phyloP scores from a whole-genome alignment of 305 asterid genomes.

The Galium porrigens region DNA sequence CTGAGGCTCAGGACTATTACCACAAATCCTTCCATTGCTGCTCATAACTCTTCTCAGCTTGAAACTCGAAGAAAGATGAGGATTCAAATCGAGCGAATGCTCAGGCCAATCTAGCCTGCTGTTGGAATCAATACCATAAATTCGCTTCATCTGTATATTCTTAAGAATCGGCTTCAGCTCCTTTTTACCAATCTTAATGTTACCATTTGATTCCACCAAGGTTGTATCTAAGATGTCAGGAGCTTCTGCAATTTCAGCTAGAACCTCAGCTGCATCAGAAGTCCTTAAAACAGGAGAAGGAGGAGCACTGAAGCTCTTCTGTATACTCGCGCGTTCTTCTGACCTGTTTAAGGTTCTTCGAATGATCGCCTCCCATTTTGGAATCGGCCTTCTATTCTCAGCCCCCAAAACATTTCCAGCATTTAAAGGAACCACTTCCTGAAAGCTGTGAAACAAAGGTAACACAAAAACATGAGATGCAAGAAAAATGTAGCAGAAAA shows the following conservation, averaged over 20 bases:
- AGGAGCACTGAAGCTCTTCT: conserved; percentile 76
- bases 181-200: conserved; percentile 12
- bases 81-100: conserved; percentile 47
- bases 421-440: conserved; percentile 80
- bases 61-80: conserved; percentile 41
- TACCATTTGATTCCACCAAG: conserved; percentile 20
- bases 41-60: conserved; percentile 48
- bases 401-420: conserved; percentile 92
- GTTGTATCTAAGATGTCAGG: conserved; percentile 28
- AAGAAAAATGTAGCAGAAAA: neutral
- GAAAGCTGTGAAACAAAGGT: conserved; percentile 39
- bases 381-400: conserved; percentile 59
- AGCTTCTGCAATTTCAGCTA: conserved; percentile 40
- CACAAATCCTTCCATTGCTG: conserved; percentile 38
- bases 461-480: neutral
- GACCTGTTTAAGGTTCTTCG: conserved; percentile 55
- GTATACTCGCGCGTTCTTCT: conserved; percentile 30
- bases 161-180: conserved; percentile 19
- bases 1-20: conserved; percentile 13
- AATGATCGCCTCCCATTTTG: conserved; percentile 70
- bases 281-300: conserved; percentile 74
- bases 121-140: conserved; percentile 22
- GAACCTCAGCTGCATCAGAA: conserved; percentile 54
- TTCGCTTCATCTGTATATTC: conserved; percentile 24
- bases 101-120: conserved; percentile 72